Evolutionary conservation across 257 asterid genomes (phyloP).

Genomic region (Agastache rugosa): DNA sequence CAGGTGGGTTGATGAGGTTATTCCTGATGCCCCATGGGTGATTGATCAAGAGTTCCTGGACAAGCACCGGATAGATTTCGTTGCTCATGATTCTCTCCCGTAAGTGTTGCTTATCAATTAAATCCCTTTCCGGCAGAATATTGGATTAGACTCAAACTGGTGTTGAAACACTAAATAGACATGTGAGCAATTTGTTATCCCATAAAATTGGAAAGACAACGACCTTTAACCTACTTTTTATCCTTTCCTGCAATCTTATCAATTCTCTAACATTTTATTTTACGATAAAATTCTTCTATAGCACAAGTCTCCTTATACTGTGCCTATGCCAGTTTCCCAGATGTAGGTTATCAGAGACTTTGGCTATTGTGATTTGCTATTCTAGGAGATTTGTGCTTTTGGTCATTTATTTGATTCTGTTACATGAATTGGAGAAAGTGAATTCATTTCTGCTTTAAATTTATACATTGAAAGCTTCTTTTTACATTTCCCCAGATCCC

Average conservation of each 20-base stretch:
- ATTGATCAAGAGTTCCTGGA: conserved; percentile 88
- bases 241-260: neutral
- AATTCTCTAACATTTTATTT: neutral
- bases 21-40: conserved; percentile 99
- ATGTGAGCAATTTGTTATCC: neutral
- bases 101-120: conserved; percentile 46
- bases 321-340: neutral
- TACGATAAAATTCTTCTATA: neutral
- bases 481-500: neutral
- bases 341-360: neutral
- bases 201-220: conserved; percentile 7
- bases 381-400: neutral
- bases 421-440: neutral
- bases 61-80: conserved; percentile 80
- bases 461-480: neutral
- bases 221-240: conserved; percentile 3
- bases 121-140: conserved; percentile 3
- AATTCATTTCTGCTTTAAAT: neutral
- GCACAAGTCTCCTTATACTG: neutral
- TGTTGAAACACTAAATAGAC: neutral
- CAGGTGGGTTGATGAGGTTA: conserved; percentile 99
- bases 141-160: conserved; percentile 3
- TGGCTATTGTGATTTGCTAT: neutral
- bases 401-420: neutral
- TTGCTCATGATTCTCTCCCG: conserved; percentile 99